phyloP scores from a whole-genome alignment of 2,329 filamentous ascomycete species.

The Paraconiothyrium sp. region DNA sequence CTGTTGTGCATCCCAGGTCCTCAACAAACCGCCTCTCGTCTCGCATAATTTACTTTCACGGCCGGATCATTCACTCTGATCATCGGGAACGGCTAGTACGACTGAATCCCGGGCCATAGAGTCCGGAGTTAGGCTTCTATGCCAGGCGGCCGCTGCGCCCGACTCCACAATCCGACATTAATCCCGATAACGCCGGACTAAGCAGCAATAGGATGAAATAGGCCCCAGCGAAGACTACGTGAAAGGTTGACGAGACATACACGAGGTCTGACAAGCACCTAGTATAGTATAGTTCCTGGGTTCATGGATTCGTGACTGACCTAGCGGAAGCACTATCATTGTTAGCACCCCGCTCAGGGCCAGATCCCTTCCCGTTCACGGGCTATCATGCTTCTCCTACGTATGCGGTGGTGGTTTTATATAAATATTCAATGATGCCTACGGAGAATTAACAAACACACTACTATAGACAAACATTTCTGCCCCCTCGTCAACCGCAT shows the following conservation, averaged over 20 bases:
- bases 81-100: neutral
- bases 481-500: neutral
- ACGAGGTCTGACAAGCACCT: neutral
- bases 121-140: neutral
- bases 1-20: neutral
- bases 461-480: too few relatives aligned
- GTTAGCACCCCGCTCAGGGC: neutral
- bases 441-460: too few relatives aligned
- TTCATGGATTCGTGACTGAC: too few relatives aligned
- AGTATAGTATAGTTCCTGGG: neutral
- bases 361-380: neutral
- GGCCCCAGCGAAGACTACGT: neutral
- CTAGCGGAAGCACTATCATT: too few relatives aligned
- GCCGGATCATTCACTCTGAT: too few relatives aligned
- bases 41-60: neutral
- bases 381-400: neutral
- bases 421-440: neutral
- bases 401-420: neutral
- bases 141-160: neutral
- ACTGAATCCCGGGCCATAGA: neutral
- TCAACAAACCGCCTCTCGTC: neutral
- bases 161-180: neutral
- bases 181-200: neutral
- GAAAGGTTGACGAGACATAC: neutral
- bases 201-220: neutral